Conservation (phyloP, 2,329 filamentous ascomycete species). For the Aspergillus sp. region DNA sequence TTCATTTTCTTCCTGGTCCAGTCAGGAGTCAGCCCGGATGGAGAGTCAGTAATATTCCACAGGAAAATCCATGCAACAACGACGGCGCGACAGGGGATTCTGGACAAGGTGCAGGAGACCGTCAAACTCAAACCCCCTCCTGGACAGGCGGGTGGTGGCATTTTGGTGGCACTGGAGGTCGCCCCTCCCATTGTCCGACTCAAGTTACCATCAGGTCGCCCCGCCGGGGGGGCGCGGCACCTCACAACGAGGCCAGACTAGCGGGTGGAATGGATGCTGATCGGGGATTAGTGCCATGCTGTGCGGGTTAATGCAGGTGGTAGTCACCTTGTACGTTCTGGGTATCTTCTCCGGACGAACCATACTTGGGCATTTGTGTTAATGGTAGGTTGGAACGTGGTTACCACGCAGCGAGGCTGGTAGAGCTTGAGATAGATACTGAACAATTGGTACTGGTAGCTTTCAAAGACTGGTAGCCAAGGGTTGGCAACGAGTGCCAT, state of each 20-base stretch:
- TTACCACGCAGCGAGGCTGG: no score
- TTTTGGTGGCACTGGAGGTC: no score
- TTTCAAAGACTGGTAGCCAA: no score
- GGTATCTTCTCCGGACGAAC: background rate
- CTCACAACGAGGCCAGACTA: background rate
- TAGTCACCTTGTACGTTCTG: background rate
- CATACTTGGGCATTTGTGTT: background rate
- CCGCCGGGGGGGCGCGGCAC: background rate
- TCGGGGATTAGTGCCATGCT: slow-evolving; percentile 10
- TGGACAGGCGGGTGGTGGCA: no score
- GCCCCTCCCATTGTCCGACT: background rate
- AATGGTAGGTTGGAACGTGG: no score
- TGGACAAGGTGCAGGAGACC: background rate
- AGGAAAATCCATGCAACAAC: no score
- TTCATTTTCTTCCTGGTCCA: no score
- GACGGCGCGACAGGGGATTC: background rate
- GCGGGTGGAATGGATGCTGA: slow-evolving; percentile 8
- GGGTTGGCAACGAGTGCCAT: no score
- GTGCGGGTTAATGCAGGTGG: background rate
- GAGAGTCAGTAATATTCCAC: no score
- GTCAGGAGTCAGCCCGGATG: no score
- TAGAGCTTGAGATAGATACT: no score
- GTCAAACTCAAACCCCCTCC: background rate
- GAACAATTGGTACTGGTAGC: no score
- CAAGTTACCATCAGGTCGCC: background rate